Conservation (phyloP, 1,284 basidiomycete species). For the Boletellus sp. region DNA sequence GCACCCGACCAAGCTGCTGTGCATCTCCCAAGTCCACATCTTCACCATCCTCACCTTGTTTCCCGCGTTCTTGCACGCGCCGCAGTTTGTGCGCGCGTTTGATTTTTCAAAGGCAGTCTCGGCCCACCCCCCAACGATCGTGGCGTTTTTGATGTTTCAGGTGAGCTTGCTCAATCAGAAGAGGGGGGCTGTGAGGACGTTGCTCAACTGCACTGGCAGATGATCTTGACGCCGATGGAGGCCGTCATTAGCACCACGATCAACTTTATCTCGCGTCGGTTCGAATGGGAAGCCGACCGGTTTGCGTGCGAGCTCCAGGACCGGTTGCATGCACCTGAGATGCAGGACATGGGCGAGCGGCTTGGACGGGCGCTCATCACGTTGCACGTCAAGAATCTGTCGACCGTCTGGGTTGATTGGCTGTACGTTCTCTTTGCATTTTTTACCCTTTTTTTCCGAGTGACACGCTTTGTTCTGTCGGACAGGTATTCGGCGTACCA, state of each 20-base stretch:
- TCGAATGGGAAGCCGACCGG: conserved; percentile 88
- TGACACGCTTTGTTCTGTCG: conserved; percentile 22
- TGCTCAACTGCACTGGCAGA: conserved; percentile 37
- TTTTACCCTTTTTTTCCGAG: not conserved
- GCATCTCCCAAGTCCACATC: conserved; percentile 83
- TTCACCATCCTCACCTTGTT: conserved; percentile 85
- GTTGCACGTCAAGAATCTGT: conserved; percentile 87
- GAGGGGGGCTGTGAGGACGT: not conserved
- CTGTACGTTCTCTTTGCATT: conserved; percentile 45
- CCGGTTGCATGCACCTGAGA: conserved; percentile 42
- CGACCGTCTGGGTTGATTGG: conserved; percentile 90
- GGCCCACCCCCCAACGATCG: conserved; percentile 74
- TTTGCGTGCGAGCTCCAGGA: conserved; percentile 72
- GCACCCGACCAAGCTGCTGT: conserved; percentile 87
- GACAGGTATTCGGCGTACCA: conserved; percentile 82
- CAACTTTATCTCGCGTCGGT: conserved; percentile 78
- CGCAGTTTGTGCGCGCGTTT: conserved; percentile 81
- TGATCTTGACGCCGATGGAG: conserved; percentile 82
- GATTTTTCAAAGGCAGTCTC: conserved; percentile 75
- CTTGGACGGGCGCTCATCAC: conserved; percentile 77
- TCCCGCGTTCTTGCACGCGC: conserved; percentile 88
- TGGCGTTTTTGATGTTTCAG: conserved; percentile 88
- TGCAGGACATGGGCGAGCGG: conserved; percentile 76
- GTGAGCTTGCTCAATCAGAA: conserved; percentile 28
- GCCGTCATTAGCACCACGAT: conserved; percentile 72